Base-by-base conservation (phyloP, 331 rosid species). In the Rosa hybrid region DNA sequence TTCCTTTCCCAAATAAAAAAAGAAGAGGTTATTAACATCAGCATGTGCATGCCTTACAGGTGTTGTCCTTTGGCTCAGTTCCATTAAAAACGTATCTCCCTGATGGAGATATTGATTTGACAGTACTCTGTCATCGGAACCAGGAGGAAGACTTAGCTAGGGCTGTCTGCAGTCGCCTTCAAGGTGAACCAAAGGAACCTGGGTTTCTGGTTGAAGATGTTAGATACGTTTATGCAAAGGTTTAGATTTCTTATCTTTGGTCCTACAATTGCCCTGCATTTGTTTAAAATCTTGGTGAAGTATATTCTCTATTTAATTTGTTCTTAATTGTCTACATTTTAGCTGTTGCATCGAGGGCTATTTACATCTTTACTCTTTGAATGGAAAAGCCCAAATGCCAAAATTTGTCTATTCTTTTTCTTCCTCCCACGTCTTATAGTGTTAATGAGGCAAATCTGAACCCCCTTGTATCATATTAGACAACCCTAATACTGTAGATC, bases 101-200 rank as follows among this genome's bases (percentile, higher is more conserved):
- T 4, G 98, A 94, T 68, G 98, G 97, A 46, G 98, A 94, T 91
- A 89, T 94, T 80, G 98, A 94, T 90, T 76, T 94, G 81, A 91
- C 97, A 63, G 92, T 86, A 71, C 79, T 94, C 71, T 79, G 95
- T 74, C 46, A 42, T 74, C 88, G 81, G 56, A 87, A 83, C 78
- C 62, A 79, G 56, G 94, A 86, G 76, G 94, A 90, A 69, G 86
- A 88, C 51, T 77, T 94, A 77, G 94, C 91, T 64, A 72, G 82
- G 23, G 83, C 84, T 56, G 85, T 92, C 60, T 85, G 80, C 83
- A 49, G 86, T 62, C 83, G 87, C 73, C 97, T 94, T n/a, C 68
- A 84, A 68, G 80, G 77, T 59, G 89, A 88, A 78, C 21, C 41
- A 12, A 90, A 82, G 75, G 80, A 76, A 74, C 81, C 80, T 51